Conservation (phyloP, 306 rosid genomes). For the Delonix regia region DNA sequence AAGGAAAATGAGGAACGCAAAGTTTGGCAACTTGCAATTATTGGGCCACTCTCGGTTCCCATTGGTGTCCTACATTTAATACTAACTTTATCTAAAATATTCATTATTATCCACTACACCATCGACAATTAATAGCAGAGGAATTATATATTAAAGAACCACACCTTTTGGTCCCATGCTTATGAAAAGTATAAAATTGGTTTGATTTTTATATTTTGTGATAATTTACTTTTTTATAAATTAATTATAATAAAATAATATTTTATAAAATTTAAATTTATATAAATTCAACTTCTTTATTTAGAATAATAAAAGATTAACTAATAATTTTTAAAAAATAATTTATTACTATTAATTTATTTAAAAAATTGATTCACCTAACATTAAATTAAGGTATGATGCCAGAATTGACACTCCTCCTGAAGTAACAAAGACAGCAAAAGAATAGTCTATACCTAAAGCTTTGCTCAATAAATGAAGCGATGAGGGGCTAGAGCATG, state of each 20-base stretch:
- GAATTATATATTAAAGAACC: neutral
- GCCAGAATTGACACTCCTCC: neutral
- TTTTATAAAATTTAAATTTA: too few species aligned
- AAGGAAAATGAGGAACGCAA: neutral
- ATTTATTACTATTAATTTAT: too few species aligned
- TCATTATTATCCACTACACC: neutral
- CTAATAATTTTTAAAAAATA: too few species aligned
- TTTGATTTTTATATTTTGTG: too few species aligned
- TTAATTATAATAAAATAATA: too few species aligned
- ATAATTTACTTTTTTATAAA: too few species aligned
- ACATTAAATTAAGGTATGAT: neutral
- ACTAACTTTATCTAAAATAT: neutral
- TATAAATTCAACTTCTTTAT: too few species aligned
- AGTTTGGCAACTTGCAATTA: neutral
- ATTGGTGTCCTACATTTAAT: neutral
- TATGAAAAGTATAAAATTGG: too few species aligned
- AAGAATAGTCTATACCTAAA: neutral
- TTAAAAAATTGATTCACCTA: too few species aligned
- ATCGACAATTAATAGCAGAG: neutral
- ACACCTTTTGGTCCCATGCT: neutral
- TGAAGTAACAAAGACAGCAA: neutral
- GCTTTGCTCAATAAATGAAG: neutral
- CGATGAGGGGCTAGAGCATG: neutral
- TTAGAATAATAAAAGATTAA: too few species aligned
- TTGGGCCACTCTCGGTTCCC: slow-evolving; percentile 5